Evolutionary conservation across 768 basidiomycete genomes (phyloP).

Genomic region (Pleurotus citrinopileatus): DNA sequence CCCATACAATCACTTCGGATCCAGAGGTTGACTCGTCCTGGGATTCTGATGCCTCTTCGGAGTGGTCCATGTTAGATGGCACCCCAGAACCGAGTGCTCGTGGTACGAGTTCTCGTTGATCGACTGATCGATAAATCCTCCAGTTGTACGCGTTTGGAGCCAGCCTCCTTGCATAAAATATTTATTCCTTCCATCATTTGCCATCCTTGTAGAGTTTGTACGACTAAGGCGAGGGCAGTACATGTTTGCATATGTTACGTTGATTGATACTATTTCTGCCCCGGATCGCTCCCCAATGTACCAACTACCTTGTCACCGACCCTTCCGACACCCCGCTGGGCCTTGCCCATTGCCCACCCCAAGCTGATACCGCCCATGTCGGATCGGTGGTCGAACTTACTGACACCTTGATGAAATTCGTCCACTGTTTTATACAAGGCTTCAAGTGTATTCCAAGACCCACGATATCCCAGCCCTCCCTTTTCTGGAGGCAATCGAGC

Average conservation of each 20-base stretch:
- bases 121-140: too few species aligned
- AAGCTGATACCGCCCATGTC: constrained; percentile 44
- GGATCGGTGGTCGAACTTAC: constrained; percentile 35
- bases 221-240: background rate
- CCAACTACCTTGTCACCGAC: constrained; percentile 24
- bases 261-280: constrained; percentile 11
- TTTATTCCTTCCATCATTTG: too few species aligned
- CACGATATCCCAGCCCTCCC: constrained; percentile 63
- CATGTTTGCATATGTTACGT: background rate
- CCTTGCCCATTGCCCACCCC: constrained; percentile 32
- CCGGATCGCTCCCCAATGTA: constrained; percentile 26
- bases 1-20: background rate
- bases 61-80: background rate
- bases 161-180: too few species aligned
- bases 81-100: background rate
- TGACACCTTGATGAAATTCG: constrained; percentile 40
- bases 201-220: too few species aligned
- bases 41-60: background rate
- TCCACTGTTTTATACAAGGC: constrained; percentile 55
- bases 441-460: constrained; percentile 55
- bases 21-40: background rate
- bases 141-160: too few species aligned
- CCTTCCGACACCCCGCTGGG: constrained; percentile 24
- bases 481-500: constrained; percentile 50
- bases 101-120: too few species aligned